Evolutionary conservation across 148 eudicot genomes (phyloP), one percentile per base, ranked within the genome.

Genomic region (Cornus suecica): DNA sequence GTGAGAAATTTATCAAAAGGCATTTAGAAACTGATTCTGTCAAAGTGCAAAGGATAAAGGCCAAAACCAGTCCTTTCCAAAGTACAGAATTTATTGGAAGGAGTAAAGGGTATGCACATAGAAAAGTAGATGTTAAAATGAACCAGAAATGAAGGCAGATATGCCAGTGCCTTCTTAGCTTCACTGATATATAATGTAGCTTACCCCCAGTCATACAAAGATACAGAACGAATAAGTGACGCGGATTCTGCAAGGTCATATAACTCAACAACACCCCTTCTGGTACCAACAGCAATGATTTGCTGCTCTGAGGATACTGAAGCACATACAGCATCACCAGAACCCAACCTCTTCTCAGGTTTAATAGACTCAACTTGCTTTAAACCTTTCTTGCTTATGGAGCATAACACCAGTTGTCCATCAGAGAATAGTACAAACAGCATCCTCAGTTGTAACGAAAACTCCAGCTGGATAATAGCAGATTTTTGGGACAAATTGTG

Each of bases 241-340:
- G 84, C 85, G 68, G 97, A 85, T 77, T 85, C 92, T 65, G 86
- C 88, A 67, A 95, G 87, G 81, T 95, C 90, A 83, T 91, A 95
- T 60, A 95, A 69, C 76, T 92, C 97, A 78, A 92, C 91, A 78
- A 83, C 69, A 42, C 99, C 99, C 84, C 81, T 88, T 78, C 79
- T 87, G 80, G 97, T 92, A 68, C 99, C 99, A 81, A 90, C 99
- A 74, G 99, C 99, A 78, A 95, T 89, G 78, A 95, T 88, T 81
- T 91, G 89, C 76, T 94, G 92, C 74, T 88, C 90, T 18, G 91
- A 83, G 78, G 97, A 91, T 64, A 92, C 73, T 66, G 99, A 91
- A 79, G 86, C 85, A 82, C 97, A 95, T 42, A 88, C 86, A 78
- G 91, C 97, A 81, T 95, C 97, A 74, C 88, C 85, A 52, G 93